Evolutionary conservation across 345 rosid species (phyloP).

Genomic region (Sonneratia alba): DNA sequence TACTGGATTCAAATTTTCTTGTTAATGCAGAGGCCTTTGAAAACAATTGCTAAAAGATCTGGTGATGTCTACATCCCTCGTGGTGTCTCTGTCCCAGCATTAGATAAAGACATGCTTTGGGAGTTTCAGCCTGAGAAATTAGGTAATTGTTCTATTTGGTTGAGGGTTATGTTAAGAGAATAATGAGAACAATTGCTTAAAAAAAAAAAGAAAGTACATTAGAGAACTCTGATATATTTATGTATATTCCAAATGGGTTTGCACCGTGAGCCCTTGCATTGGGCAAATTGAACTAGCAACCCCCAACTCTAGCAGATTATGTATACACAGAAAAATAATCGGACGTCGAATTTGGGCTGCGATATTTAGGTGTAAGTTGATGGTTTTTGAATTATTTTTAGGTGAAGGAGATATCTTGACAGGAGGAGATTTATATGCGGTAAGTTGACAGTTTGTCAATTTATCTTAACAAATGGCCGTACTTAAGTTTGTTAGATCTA

Average conservation of each 20-base stretch:
- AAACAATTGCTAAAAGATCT: constrained; percentile 84
- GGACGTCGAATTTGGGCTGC: background rate
- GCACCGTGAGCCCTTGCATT: too few species aligned
- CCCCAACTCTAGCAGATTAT: too few species aligned
- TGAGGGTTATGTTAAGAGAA: too few species aligned
- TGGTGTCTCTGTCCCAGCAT: constrained; percentile 97
- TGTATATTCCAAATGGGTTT: too few species aligned
- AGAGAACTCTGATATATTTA: too few species aligned
- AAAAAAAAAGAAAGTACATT: too few species aligned
- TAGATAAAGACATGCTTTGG: constrained; percentile 91
- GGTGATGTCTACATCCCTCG: constrained; percentile 99
- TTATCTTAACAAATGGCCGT: background rate
- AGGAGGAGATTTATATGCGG: constrained; percentile 97
- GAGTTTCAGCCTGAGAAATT: constrained; percentile 85
- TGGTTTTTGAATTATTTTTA: constrained; percentile 18
- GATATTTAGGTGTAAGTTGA: background rate
- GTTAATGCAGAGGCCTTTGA: constrained; percentile 76
- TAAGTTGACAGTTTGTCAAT: constrained; percentile 28
- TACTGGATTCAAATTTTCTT: background rate
- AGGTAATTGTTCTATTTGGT: constrained; percentile 30
- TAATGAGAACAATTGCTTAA: too few species aligned
- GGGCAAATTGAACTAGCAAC: too few species aligned
- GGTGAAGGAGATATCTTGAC: constrained; percentile 95
- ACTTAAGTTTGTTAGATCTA: background rate
- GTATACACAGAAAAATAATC: background rate